Conservation (phyloP, 768 basidiomycete species). For the Cystofilobasidium ferigula region DNA sequence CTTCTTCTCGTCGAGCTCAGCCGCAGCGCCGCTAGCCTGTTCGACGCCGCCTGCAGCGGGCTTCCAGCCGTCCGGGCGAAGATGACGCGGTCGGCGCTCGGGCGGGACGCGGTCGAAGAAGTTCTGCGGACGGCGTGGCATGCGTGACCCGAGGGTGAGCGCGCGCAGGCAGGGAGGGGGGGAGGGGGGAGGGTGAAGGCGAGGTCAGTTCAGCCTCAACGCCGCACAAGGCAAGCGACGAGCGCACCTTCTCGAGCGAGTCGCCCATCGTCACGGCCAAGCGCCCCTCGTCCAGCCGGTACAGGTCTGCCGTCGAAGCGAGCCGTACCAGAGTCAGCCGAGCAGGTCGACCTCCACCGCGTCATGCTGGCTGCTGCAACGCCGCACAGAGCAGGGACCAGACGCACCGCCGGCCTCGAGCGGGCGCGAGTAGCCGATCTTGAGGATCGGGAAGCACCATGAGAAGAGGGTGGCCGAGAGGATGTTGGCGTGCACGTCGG, state of each 20-base stretch:
- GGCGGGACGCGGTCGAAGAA: conserved; percentile 49
- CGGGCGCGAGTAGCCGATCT: conserved; percentile 9
- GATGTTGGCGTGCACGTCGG: conserved; percentile 20
- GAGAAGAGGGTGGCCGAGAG: conserved; percentile 12
- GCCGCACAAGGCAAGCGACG: neutral
- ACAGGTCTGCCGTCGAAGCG: conserved; percentile 43
- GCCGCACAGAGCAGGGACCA: neutral
- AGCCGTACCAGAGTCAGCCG: neutral
- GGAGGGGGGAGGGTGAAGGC: no score
- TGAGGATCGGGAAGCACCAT: conserved; percentile 19
- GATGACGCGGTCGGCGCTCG: conserved; percentile 40
- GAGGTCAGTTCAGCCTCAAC: no score
- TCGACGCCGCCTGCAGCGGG: neutral
- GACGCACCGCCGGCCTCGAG: conserved; percentile 10
- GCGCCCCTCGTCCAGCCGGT: conserved; percentile 43
- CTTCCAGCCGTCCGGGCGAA: conserved; percentile 27
- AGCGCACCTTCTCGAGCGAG: conserved; percentile 37
- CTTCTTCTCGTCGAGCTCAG: neutral
- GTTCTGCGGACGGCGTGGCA: conserved; percentile 27
- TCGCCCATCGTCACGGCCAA: conserved; percentile 42
- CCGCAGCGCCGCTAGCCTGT: conserved; percentile 9
- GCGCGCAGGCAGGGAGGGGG: no score
- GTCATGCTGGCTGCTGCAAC: neutral
- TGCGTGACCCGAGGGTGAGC: neutral
- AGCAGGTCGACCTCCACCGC: neutral